A percentile compares a stretch with the other conserved stretches of the same genome.
Conservation (phyloP, 2,329 filamentous ascomycete species). For the Biscogniauxia marginata region DNA sequence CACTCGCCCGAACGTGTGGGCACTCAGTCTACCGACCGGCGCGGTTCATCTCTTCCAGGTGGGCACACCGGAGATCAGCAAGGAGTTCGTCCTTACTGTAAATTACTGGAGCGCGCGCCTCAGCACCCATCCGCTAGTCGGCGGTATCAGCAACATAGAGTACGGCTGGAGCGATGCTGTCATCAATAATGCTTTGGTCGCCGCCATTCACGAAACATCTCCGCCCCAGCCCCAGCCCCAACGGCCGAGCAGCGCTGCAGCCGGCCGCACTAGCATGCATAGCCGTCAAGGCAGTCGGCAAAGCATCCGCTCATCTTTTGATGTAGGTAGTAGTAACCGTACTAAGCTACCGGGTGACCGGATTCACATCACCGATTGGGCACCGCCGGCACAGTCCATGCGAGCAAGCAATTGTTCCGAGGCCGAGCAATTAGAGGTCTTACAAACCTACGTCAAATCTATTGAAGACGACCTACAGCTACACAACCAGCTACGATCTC, state of each 20-base stretch:
- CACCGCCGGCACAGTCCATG: constrained; percentile 85
- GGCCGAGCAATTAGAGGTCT: constrained; percentile 72
- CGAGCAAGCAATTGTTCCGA: constrained; percentile 77
- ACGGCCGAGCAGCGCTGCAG: constrained; percentile 52
- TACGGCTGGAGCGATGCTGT: constrained; percentile 93
- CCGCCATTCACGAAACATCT: constrained; percentile 49
- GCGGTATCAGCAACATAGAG: constrained; percentile 94
- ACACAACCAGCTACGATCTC: constrained; percentile 84
- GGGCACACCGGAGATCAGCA: constrained; percentile 89
- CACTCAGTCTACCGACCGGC: constrained; percentile 84
- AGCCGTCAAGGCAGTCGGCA: constrained; percentile 39
- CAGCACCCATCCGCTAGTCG: constrained; percentile 88
- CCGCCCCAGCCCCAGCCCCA: constrained; percentile 33
- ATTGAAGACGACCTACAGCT: constrained; percentile 82
- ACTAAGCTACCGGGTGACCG: constrained; percentile 80
- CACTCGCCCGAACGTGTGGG: constrained; percentile 87
- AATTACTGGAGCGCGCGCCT: constrained; percentile 98
- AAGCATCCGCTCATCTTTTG: constrained; percentile 59
- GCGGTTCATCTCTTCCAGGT: constrained; percentile 98
- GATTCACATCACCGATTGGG: constrained; percentile 82
- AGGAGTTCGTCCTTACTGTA: constrained; percentile 88
- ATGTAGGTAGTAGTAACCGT: constrained; percentile 58
- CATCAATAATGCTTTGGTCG: constrained; percentile 60
- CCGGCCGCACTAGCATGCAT: constrained; percentile 45
- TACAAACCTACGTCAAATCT: constrained; percentile 76